phyloP scores from a whole-genome alignment of 306 rosid species.

The Vigna radiata region DNA sequence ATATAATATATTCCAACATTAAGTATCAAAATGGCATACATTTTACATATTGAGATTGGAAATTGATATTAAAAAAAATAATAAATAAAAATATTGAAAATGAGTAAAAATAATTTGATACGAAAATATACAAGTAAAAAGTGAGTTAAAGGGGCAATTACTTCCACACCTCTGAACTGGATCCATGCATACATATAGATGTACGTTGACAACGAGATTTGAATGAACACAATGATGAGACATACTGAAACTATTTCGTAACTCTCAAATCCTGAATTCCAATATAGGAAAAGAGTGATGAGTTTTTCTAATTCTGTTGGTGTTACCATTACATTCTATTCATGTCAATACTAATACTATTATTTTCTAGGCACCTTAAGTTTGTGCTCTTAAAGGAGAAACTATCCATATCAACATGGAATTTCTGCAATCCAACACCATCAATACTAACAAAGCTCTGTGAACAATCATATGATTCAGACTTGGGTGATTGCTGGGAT shows the following conservation, averaged over 20 bases:
- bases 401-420: conserved; percentile 69
- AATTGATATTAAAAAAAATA: no score
- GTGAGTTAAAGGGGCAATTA: no score
- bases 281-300: conserved; percentile 4
- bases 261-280: conserved; percentile 17
- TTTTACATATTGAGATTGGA: no score
- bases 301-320: conserved; percentile 26
- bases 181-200: no score
- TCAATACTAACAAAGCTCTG: conserved; percentile 71
- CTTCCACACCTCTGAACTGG: no score
- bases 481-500: conserved; percentile 35
- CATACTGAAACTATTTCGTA: conserved; percentile 1
- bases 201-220: not conserved
- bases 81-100: no score
- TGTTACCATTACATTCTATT: conserved; percentile 58
- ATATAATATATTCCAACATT: no score
- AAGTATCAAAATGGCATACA: no score
- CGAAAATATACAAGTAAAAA: no score
- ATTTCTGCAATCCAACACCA: conserved; percentile 67
- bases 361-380: conserved; percentile 70
- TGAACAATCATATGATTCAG: conserved; percentile 52
- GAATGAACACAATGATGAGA: not conserved
- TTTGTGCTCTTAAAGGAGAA: conserved; percentile 61
- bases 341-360: conserved; percentile 56
- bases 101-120: no score